A percentile compares a stretch with the other conserved stretches of the same genome.
These are phyloP conservation scores for Nicotiana benthamiana DNA, from an alignment of 257 asterid species.

Conservation along the genomic window DNA sequence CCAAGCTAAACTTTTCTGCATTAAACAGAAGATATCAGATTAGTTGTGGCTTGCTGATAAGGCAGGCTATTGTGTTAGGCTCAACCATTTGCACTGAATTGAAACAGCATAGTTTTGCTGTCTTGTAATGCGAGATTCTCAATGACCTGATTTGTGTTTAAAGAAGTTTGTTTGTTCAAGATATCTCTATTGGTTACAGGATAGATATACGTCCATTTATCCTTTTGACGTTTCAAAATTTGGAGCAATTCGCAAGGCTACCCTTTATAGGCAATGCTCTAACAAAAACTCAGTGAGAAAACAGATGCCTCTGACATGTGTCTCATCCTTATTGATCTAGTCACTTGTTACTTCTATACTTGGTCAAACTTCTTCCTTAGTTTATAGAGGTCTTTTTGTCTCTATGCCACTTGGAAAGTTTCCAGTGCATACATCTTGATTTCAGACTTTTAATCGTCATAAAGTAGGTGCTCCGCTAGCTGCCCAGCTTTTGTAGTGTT, in stretches of 20 bases:
- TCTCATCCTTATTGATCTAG: background rate
- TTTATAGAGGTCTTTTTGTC: background rate
- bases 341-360: background rate
- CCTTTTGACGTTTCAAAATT: background rate
- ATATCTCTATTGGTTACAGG: background rate
- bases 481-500: background rate
- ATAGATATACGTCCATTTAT: background rate
- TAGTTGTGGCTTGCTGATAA: background rate
- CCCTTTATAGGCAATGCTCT: background rate
- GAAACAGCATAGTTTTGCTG: background rate
- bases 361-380: background rate
- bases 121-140: background rate
- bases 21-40: background rate
- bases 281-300: background rate
- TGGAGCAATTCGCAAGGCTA: background rate
- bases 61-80: background rate
- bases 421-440: background rate
- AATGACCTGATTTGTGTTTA: background rate
- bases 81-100: background rate
- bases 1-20: background rate
- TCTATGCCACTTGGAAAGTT: background rate
- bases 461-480: conserved; percentile 1
- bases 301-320: background rate
- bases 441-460: background rate
- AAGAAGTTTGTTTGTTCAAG: background rate